These are phyloP conservation scores for Fistulifera solaris DNA, from an alignment of 108 stramenopile species.

Conservation along the genomic window DNA sequence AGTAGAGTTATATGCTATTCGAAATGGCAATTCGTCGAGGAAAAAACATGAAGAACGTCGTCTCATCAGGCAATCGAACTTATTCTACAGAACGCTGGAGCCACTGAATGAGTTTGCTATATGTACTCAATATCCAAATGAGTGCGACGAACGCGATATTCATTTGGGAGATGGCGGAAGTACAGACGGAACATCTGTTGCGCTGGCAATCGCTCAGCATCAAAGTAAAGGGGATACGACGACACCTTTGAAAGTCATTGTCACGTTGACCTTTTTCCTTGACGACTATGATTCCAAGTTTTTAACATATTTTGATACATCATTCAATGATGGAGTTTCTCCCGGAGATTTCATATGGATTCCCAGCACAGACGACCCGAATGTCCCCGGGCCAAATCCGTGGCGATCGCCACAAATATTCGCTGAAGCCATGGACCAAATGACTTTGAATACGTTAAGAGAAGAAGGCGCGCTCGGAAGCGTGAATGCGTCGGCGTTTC, in stretches of 20 bases:
- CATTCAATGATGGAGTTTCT: constrained; percentile 15
- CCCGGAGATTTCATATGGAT: constrained; percentile 24
- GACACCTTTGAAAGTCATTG: constrained; percentile 20
- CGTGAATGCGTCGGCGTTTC: constrained; percentile 23
- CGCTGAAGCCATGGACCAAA: constrained; percentile 12
- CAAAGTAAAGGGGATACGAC: constrained; percentile 6
- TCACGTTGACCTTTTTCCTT: constrained; percentile 19
- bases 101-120: constrained; percentile 16
- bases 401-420: constrained; percentile 22
- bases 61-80: too few relatives aligned
- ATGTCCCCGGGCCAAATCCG: neutral
- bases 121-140: constrained; percentile 14
- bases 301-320: constrained; percentile 18
- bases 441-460: constrained; percentile 3
- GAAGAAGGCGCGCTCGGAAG: constrained; percentile 12
- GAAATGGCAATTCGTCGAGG: too few relatives aligned
- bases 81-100: too few relatives aligned
- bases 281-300: constrained; percentile 13
- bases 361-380: neutral
- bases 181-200: constrained; percentile 20
- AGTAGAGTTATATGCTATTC: too few relatives aligned
- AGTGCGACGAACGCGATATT: constrained; percentile 8
- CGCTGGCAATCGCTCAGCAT: constrained; percentile 19
- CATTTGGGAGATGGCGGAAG: constrained; percentile 10
- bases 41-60: too few relatives aligned